These are phyloP conservation scores for Boletus pseudopeckii DNA, from an alignment of 768 basidiomycete species.

Conservation along the genomic window DNA sequence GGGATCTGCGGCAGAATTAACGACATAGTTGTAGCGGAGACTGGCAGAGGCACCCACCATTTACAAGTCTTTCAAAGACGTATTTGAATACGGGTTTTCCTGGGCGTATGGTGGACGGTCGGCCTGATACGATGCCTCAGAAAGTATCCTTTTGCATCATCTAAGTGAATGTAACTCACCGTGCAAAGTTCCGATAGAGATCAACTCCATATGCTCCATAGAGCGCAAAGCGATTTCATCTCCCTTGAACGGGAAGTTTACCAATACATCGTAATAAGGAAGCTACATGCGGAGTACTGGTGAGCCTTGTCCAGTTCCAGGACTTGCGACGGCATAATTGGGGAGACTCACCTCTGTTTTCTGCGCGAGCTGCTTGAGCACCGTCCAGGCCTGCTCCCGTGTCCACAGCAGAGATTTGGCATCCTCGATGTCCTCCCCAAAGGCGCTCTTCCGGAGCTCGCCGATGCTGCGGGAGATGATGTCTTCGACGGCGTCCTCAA, in stretches of 20 bases:
- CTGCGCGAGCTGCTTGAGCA: slow-evolving; percentile 70
- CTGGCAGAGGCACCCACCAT: slow-evolving; percentile 46
- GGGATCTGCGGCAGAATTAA: slow-evolving; percentile 46
- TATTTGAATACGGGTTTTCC: slow-evolving; percentile 88
- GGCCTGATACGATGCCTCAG: slow-evolving; percentile 45
- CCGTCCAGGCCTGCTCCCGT: slow-evolving; percentile 81
- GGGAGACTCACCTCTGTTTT: slow-evolving; percentile 51
- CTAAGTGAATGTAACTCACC: slow-evolving; percentile 39
- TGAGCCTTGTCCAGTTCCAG: not conserved
- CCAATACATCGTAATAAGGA: slow-evolving; percentile 76
- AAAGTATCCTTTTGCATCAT: too few relatives aligned
- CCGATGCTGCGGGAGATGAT: slow-evolving; percentile 75
- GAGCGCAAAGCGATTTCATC: slow-evolving; percentile 74
- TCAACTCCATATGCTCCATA: slow-evolving; percentile 88
- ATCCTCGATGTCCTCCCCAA: slow-evolving; percentile 90
- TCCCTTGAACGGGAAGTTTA: slow-evolving; percentile 90
- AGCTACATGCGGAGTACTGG: slow-evolving; percentile 40
- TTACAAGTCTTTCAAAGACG: slow-evolving; percentile 78
- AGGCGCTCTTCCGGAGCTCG: slow-evolving; percentile 86
- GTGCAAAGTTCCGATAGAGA: slow-evolving; percentile 72
- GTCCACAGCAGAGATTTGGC: slow-evolving; percentile 82
- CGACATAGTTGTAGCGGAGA: not conserved
- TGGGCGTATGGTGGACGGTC: slow-evolving; percentile 79
- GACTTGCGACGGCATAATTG: slow-evolving; percentile 23
- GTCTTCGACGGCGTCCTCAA: slow-evolving; percentile 86